Percentiles rank a stretch among this genome's conserved stretches.
These are phyloP conservation scores for Elaeis oleifera DNA, from an alignment of 202 grass and related monocot genomes.

Conservation along the genomic window DNA sequence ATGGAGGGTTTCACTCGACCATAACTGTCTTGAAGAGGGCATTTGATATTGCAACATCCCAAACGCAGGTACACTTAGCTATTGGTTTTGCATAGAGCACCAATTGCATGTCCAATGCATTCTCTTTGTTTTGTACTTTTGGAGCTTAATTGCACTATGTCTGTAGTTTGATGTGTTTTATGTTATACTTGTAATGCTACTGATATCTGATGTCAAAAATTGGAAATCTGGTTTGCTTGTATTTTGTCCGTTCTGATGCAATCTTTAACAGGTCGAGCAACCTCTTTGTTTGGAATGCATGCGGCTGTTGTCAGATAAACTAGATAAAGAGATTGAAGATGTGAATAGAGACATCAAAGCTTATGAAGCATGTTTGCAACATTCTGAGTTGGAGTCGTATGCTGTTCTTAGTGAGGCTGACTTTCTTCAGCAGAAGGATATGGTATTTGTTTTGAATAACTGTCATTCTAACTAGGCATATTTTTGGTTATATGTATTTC, in stretches of 20 bases:
- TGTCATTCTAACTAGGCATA: too few relatives aligned
- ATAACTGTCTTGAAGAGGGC: constrained; percentile 84
- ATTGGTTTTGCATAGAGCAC: constrained; percentile 10
- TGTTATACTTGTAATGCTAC: too few relatives aligned
- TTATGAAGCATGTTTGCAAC: constrained; percentile 72
- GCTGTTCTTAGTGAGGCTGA: constrained; percentile 65
- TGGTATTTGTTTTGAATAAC: constrained; percentile 31
- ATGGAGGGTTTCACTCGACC: constrained; percentile 74
- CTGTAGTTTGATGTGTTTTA: too few relatives aligned
- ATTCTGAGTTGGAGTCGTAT: constrained; percentile 55
- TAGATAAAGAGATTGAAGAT: constrained; percentile 90
- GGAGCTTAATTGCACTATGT: too few relatives aligned
- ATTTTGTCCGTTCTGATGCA: background rate
- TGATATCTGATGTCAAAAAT: too few relatives aligned
- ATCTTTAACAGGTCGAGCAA: constrained; percentile 71
- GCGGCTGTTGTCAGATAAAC: constrained; percentile 87
- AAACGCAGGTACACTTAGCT: constrained; percentile 64
- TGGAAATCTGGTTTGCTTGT: background rate
- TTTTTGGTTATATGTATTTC: too few relatives aligned
- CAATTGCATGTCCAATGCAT: background rate
- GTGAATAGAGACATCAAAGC: constrained; percentile 77
- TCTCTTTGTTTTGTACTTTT: too few relatives aligned
- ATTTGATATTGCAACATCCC: constrained; percentile 87
- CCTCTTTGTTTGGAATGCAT: constrained; percentile 97
- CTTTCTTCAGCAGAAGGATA: constrained; percentile 79